A percentile compares a stretch with the other conserved stretches of the same genome.
Evolutionary conservation across 495 filamentous ascomycete species (phyloP).

Genomic region (Aspergillus hancockii): DNA sequence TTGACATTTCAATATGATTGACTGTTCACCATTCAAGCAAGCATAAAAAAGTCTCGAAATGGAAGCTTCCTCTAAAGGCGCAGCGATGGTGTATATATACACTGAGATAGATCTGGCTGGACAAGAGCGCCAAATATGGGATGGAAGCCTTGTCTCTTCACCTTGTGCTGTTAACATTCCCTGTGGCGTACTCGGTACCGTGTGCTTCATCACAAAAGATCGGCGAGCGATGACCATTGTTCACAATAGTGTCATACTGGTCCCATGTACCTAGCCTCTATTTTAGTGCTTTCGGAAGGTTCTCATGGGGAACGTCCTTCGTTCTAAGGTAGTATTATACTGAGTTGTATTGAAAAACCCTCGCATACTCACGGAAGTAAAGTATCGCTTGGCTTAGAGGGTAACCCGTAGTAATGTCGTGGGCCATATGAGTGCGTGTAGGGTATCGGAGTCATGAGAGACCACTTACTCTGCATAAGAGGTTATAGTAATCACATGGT

Average conservation of each 20-base stretch:
- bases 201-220: background rate
- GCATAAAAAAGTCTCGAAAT: too few relatives aligned
- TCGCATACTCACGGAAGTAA: too few relatives aligned
- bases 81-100: background rate
- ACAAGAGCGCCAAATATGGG: background rate
- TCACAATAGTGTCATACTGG: background rate
- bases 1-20: too few relatives aligned
- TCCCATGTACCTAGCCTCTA: background rate
- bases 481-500: too few relatives aligned
- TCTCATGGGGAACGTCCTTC: background rate
- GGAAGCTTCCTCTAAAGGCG: background rate
- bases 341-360: background rate
- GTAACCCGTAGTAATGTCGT: constrained; percentile 2
- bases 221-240: background rate
- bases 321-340: background rate
- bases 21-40: too few relatives aligned
- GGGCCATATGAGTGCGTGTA: background rate
- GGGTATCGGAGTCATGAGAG: background rate
- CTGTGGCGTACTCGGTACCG: background rate
- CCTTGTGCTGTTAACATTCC: background rate
- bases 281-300: background rate
- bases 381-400: too few relatives aligned
- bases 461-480: background rate
- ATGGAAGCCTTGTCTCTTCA: background rate
- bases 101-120: background rate